Evolutionary conservation across 352 stramenopile genomes (phyloP).

Genomic region (Globisporangium middletonii): DNA sequence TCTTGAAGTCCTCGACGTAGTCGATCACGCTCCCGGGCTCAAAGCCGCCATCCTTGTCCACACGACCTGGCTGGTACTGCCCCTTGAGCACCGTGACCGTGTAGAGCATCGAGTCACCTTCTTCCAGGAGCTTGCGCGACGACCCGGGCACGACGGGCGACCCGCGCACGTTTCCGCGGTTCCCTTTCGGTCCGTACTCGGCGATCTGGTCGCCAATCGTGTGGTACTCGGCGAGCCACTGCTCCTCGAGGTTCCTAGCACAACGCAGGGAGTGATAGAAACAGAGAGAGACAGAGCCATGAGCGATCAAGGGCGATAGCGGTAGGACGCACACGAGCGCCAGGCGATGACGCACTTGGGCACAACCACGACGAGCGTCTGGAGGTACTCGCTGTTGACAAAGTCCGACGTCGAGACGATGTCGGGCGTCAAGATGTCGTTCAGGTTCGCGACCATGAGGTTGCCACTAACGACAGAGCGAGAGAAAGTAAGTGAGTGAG

Average conservation of each 20-base stretch:
- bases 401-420: conserved; percentile 87
- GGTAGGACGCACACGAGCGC: no score
- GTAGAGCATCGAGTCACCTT: conserved; percentile 92
- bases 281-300: not conserved
- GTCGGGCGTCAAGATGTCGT: conserved; percentile 91
- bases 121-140: conserved; percentile 87
- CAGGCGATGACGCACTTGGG: conserved; percentile 52
- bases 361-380: conserved; percentile 95
- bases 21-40: conserved; percentile 90
- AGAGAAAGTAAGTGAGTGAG: not conserved
- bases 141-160: conserved; percentile 94
- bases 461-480: conserved; percentile 60
- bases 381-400: conserved; percentile 96
- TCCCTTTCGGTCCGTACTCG: conserved; percentile 86
- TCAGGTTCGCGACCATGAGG: conserved; percentile 93
- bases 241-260: conserved; percentile 76
- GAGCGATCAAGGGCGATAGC: no score
- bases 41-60: conserved; percentile 90
- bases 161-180: conserved; percentile 88
- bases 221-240: conserved; percentile 86
- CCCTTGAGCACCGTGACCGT: conserved; percentile 95
- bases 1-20: conserved; percentile 94
- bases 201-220: conserved; percentile 86
- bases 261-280: not conserved
- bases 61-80: conserved; percentile 84